Evolutionary conservation across 2,329 filamentous ascomycete species (phyloP), one percentile per base, ranked within the genome.

Genomic region (Xylaria sp.): DNA sequence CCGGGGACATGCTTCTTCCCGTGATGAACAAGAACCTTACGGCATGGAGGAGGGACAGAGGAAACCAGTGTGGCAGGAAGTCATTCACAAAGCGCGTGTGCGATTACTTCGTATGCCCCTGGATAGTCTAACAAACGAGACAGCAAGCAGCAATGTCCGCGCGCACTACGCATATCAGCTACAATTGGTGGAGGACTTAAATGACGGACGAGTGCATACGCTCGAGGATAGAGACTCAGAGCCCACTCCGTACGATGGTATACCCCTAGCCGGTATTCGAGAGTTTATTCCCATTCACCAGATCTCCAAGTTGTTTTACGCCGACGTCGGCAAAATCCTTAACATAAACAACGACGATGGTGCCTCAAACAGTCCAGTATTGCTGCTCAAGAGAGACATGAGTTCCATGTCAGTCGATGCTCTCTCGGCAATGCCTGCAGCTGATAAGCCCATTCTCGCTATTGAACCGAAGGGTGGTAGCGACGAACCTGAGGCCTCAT

Each of bases 291-390:
- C 81, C 0, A 74, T 83, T 3, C 73, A 77, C 39, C 78, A 85
- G 68, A 83, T 96, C 4, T 90, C 91, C 4, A 96, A 95, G 70
- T 91, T 96, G 37, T 96, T 96, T 74, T 97, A 96, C 69, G 91
- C 92, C 0, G 90, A 96, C 66, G 95, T 91, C 0, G 92, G 92
- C 16, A 90, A 90, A 66, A 90, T 97, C 8, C 79, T 97, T 30
- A 96, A 96, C 62, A 92, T 97, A 58, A 78, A 78, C 13, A 75
- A 74, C 19, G 74, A 75, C 3, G 71, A 75, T 7, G 87, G 87
- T 11, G 86, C 88, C 65, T 82, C 82, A 2, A 91, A 88, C 68
- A 90, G 86, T 60, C 89, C 90, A 0, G 84, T 93, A 0, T 76
- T 94, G 1, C 74, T 94, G 0, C 72, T 94, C 48, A 92, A 92